phyloP scores from a whole-genome alignment of 371 early-diverging fungal genomes.

The Batrachochytrium dendrobatidis region DNA sequence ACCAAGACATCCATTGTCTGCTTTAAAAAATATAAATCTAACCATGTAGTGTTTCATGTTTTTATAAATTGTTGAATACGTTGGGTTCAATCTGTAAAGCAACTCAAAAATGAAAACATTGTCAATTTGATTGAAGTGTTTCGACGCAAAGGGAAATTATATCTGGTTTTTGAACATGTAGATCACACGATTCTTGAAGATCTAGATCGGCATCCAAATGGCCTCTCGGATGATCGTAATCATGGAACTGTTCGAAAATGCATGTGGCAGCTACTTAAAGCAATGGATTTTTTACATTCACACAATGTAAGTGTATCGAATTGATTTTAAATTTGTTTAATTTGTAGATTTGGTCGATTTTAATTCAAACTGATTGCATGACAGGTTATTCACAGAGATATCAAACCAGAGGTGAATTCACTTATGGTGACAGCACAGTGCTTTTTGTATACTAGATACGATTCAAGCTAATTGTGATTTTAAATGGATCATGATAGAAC shows the following conservation, averaged over 20 bases:
- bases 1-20: background rate
- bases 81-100: slow-evolving; percentile 27
- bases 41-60: too few species aligned
- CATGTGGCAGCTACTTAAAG: slow-evolving; percentile 51
- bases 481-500: slow-evolving; percentile 30
- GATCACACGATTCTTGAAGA: slow-evolving; percentile 54
- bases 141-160: slow-evolving; percentile 46
- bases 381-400: slow-evolving; percentile 55
- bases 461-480: background rate
- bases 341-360: background rate
- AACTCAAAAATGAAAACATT: slow-evolving; percentile 51
- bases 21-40: too few species aligned
- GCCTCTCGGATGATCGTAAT: slow-evolving; percentile 37
- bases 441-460: background rate
- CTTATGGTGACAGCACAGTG: background rate
- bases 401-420: slow-evolving; percentile 55
- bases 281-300: slow-evolving; percentile 47
- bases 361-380: background rate
- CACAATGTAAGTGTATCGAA: slow-evolving; percentile 33
- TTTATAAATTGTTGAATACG: too few species aligned
- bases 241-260: slow-evolving; percentile 38
- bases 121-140: slow-evolving; percentile 48
- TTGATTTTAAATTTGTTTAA: background rate
- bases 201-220: slow-evolving; percentile 44
- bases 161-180: slow-evolving; percentile 53